Conservation (phyloP, 768 basidiomycete species). For the Termitomyces sp. region DNA sequence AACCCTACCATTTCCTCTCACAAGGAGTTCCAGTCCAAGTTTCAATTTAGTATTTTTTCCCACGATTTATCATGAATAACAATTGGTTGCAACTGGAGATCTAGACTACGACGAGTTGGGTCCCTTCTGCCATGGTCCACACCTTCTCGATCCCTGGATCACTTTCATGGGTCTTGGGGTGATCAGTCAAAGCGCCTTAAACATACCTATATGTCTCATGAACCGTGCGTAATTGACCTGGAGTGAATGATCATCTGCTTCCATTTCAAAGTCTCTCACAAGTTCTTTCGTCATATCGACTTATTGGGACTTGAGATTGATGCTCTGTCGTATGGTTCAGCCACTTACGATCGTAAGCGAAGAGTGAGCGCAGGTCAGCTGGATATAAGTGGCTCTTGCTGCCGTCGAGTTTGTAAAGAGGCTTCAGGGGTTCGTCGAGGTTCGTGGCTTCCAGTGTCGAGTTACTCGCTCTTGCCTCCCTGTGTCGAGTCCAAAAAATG, state of each 20-base stretch:
- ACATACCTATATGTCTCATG: constrained; percentile 47
- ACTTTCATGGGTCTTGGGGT: background rate
- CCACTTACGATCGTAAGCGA: constrained; percentile 49
- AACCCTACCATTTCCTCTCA: constrained; percentile 30
- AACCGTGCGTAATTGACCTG: constrained; percentile 50
- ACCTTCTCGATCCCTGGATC: constrained; percentile 2
- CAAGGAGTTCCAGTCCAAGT: background rate
- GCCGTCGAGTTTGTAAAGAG: constrained; percentile 46
- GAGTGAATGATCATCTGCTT: constrained; percentile 32
- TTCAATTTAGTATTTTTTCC: constrained; percentile 6
- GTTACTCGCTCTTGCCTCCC: constrained; percentile 46
- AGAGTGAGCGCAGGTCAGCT: constrained; percentile 40
- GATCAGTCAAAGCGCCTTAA: background rate
- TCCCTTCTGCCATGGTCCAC: background rate
- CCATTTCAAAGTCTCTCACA: constrained; percentile 45
- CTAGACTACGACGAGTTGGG: background rate
- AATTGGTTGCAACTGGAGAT: background rate
- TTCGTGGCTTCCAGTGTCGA: constrained; percentile 32
- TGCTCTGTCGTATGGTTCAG: background rate
- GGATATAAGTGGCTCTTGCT: constrained; percentile 43
- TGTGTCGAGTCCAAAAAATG: constrained; percentile 13
- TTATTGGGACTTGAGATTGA: constrained; percentile 16
- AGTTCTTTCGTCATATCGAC: constrained; percentile 36
- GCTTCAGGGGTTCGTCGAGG: constrained; percentile 38
- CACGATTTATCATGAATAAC: constrained; percentile 3